Evolutionary conservation across 1,139 yeast species (phyloP).

Genomic region (Suhomyces maxii): DNA sequence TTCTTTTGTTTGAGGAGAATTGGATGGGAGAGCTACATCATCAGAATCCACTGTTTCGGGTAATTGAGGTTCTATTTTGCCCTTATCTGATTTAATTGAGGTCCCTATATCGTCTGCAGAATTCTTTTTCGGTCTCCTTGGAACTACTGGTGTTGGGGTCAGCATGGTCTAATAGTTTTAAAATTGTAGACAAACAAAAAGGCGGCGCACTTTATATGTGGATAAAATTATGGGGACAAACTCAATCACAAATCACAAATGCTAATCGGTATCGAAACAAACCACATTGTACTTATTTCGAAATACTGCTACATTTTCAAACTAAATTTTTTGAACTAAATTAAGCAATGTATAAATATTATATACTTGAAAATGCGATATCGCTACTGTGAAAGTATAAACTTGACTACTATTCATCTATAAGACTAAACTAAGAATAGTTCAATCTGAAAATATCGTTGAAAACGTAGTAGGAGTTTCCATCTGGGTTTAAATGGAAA

Average conservation of each 20-base stretch:
- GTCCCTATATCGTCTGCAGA: not conserved
- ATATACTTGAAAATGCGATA: too few relatives aligned
- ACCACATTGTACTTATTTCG: too few relatives aligned
- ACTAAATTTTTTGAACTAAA: too few relatives aligned
- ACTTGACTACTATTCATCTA: not conserved
- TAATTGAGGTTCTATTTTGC: not conserved
- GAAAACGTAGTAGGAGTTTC: conserved; percentile 85
- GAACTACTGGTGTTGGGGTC: conserved; percentile 4
- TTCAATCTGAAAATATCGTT: conserved; percentile 96
- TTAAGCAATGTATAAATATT: not conserved
- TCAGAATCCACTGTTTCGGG: not conserved
- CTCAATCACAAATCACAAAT: too few relatives aligned
- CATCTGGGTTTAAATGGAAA: conserved; percentile 94
- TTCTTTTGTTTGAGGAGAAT: too few relatives aligned
- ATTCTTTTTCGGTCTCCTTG: conserved; percentile 9
- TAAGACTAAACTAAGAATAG: conserved; percentile 44
- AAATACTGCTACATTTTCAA: too few relatives aligned
- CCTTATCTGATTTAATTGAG: too few relatives aligned
- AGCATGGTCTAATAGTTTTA: not conserved
- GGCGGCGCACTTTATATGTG: not conserved
- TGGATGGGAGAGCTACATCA: too few relatives aligned
- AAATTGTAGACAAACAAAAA: not conserved
- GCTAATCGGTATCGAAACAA: too few relatives aligned
- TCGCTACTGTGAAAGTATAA: not conserved
- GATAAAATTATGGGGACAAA: too few relatives aligned